Evolutionary conservation across 176 grass and related monocot genomes (phyloP).

Genomic region (Carex littledalei): DNA sequence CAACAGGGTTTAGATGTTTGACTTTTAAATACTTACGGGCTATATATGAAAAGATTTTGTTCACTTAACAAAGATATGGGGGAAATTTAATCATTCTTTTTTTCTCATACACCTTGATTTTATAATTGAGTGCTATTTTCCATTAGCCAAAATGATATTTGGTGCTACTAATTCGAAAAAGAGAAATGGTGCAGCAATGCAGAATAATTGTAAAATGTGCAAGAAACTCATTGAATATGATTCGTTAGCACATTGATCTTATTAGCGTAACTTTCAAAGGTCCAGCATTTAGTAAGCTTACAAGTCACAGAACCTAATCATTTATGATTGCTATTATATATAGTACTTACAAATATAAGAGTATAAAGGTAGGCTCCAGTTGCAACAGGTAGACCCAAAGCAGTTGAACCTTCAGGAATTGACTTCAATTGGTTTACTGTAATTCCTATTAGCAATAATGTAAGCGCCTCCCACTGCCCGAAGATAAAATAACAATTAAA

Average conservation of each 20-base stretch:
- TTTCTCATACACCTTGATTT: neutral
- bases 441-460: constrained; percentile 92
- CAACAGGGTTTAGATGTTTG: neutral
- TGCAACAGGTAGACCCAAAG: constrained; percentile 77
- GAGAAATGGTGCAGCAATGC: neutral
- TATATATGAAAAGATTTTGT: neutral
- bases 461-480: constrained; percentile 91
- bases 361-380: constrained; percentile 88
- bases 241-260: neutral
- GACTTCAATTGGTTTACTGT: constrained; percentile 93
- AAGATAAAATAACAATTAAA: constrained; percentile 14
- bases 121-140: neutral
- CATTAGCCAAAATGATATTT: neutral
- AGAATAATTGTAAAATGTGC: neutral
- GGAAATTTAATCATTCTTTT: neutral
- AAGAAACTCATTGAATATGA: neutral
- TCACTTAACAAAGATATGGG: neutral
- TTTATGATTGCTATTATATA: neutral
- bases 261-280: neutral
- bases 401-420: constrained; percentile 71
- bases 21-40: neutral
- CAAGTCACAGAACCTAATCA: neutral
- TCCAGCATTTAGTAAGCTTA: neutral
- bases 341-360: constrained; percentile 76
- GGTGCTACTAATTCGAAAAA: neutral